Base-by-base conservation (phyloP, 306 rosid species). In the Lithocarpus polystachyus region DNA sequence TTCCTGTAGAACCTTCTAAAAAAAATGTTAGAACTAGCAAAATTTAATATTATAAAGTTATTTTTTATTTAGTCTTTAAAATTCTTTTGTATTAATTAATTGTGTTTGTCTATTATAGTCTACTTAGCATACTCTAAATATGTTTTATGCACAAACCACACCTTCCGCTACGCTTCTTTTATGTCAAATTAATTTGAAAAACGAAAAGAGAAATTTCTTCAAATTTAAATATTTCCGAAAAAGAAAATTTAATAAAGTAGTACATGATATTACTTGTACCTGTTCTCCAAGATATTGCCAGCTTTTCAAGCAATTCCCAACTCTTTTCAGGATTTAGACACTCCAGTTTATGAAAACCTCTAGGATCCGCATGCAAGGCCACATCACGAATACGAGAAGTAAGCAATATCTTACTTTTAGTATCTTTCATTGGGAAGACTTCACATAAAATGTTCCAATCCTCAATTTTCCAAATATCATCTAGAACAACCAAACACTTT, bases 261-360 rank as follows among this genome's bases (percentile, higher is more conserved):
- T 37, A 45, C 14, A 11, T 11, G 15, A 45, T 11, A 45, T n/a
- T 22, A 56, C 18, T 2, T 23, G 64, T n/a, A 57, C 13, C 64
- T 57, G 18, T 0, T 57, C 64, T 57, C 24, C 24, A 18, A 57
- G 64, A 57, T 6, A 57, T 4, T 57, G 52, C 52, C 4, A 1
- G 0, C 4, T 23, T n/a, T 2, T 57, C 24, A 57, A 57, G 4
- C 24, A 57, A 23, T 57, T 57, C 12, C 64, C 0, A 6, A 2
- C 64, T 6, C 0, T 10, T 57, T 0, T 2, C 2, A 0, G 0
- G 0, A 57, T 0, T 29, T 19, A 62, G 6, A 62, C 12, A 1
- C 5, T 4, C 2, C 43, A 37, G 5, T 0, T 8, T 0, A 20
- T 10, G 43, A 1, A 20, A 0, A 1, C 6, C 29, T 0, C n/a